Percentiles rank a stretch among this genome's conserved stretches.
phyloP scores from a whole-genome alignment of 2,329 filamentous ascomycete species.

The Pseudophaeomoniella oleicola region DNA sequence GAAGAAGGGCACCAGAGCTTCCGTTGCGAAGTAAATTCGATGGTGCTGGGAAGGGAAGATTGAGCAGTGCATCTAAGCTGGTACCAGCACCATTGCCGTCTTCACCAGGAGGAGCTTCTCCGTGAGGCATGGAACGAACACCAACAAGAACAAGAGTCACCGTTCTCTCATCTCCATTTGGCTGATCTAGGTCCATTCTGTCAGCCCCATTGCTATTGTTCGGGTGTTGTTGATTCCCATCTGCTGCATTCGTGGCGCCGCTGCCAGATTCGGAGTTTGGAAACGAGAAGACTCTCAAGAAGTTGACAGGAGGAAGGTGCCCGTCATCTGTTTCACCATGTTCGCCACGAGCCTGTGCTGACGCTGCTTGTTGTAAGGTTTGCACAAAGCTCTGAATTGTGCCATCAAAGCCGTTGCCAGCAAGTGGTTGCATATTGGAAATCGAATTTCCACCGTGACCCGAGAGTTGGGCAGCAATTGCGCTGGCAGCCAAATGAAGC shows the following conservation, averaged over 20 bases:
- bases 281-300: conserved; percentile 55
- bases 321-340: conserved; percentile 23
- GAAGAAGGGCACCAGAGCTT: conserved; percentile 33
- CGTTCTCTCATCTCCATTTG: conserved; percentile 32
- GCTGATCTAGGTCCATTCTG: neutral
- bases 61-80: conserved; percentile 30
- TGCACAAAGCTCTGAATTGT: conserved; percentile 50
- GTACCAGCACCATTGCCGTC: conserved; percentile 15
- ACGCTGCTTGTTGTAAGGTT: conserved; percentile 48
- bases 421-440: conserved; percentile 39
- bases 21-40: conserved; percentile 28
- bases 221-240: conserved; percentile 12
- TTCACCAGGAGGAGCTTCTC: conserved; percentile 26
- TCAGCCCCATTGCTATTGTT: conserved; percentile 1
- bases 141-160: conserved; percentile 57
- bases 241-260: neutral
- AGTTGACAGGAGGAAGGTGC: conserved; percentile 44
- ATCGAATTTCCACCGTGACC: conserved; percentile 42
- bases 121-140: conserved; percentile 47
- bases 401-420: conserved; percentile 42
- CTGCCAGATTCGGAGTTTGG: conserved; percentile 33
- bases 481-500: conserved; percentile 47
- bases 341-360: conserved; percentile 33
- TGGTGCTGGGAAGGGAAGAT: conserved; percentile 27
- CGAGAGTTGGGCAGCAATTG: conserved; percentile 50